phyloP scores from a whole-genome alignment of 805 yeast genomes.

The Groenewaldozyma salmanticensis region DNA sequence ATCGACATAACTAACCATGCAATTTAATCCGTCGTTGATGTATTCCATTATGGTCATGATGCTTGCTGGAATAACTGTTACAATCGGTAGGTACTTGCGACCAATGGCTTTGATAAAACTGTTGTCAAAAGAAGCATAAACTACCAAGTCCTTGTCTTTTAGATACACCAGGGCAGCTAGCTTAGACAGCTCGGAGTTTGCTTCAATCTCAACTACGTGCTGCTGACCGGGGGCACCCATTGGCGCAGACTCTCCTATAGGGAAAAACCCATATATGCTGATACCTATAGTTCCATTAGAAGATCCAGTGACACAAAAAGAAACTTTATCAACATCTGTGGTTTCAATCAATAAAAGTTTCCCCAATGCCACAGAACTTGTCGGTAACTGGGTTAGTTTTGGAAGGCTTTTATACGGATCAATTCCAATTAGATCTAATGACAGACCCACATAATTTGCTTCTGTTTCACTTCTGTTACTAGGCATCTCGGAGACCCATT shows the following conservation, averaged over 20 bases:
- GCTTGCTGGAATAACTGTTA: conserved; percentile 29
- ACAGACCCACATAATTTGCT: conserved; percentile 14
- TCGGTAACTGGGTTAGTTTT: conserved; percentile 10
- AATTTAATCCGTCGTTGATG: conserved; percentile 20
- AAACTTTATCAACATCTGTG: neutral
- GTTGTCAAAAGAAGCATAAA: conserved; percentile 10
- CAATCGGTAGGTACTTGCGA: conserved; percentile 23
- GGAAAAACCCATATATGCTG: conserved; percentile 28
- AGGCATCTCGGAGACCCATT: neutral
- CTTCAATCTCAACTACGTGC: conserved; percentile 5
- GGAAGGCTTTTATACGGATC: conserved; percentile 23
- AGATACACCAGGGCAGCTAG: conserved; percentile 3
- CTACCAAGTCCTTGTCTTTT: too few relatives aligned
- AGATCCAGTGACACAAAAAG: conserved; percentile 22
- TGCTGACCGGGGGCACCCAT: conserved; percentile 8
- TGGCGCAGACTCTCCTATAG: too few relatives aligned
- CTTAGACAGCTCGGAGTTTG: conserved; percentile 6
- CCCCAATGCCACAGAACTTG: conserved; percentile 7
- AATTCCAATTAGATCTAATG: conserved; percentile 14
- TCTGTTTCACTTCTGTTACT: neutral
- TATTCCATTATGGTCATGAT: conserved; percentile 28
- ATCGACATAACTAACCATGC: neutral
- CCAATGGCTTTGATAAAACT: conserved; percentile 24
- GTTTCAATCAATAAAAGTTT: conserved; percentile 7
- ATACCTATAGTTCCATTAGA: conserved; percentile 20